Percentiles rank a stretch among this genome's conserved stretches.
These are phyloP conservation scores for Fomitopsis schrenkii DNA, from an alignment of 1,284 basidiomycete genomes.

Conservation along the genomic window DNA sequence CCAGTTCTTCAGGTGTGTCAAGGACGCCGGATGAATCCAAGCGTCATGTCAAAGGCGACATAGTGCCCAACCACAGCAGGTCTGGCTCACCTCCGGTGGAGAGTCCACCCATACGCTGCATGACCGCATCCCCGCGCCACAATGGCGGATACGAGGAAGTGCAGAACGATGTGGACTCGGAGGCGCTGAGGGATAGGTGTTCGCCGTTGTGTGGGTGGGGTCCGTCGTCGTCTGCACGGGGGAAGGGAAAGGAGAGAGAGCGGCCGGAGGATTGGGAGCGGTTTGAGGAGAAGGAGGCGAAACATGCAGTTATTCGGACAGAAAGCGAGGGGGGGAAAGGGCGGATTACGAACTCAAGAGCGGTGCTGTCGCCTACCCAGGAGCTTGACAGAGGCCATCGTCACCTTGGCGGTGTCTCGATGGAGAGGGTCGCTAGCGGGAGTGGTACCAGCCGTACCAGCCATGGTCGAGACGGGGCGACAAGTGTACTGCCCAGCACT, in stretches of 20 bases:
- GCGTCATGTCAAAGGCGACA: slow-evolving; percentile 3
- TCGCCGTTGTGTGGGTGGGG: slow-evolving; percentile 26
- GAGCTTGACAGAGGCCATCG: slow-evolving; percentile 18
- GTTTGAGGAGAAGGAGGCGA: slow-evolving; percentile 12
- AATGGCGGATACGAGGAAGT: slow-evolving; percentile 14
- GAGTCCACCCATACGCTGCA: slow-evolving; percentile 14
- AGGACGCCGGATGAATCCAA: slow-evolving; percentile 6
- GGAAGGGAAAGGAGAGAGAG: slow-evolving; percentile 26
- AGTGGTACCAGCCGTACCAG: slow-evolving; percentile 23
- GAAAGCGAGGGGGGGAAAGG: slow-evolving; percentile 16
- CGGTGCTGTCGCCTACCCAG: slow-evolving; percentile 28
- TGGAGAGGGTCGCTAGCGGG: slow-evolving; percentile 26
- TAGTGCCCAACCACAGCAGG: slow-evolving; percentile 11
- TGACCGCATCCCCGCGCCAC: slow-evolving; percentile 19
- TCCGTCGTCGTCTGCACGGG: slow-evolving; percentile 16
- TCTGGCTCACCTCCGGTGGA: slow-evolving; percentile 15
- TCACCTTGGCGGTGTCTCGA: slow-evolving; percentile 15
- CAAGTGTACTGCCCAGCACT: slow-evolving; percentile 1
- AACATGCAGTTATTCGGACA: slow-evolving; percentile 6
- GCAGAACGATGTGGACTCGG: slow-evolving; percentile 16
- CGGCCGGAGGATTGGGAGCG: slow-evolving; percentile 3
- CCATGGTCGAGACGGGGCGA: slow-evolving; percentile 20
- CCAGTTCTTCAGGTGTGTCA: slow-evolving; percentile 21
- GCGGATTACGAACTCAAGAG: slow-evolving; percentile 23
- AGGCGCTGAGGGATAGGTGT: slow-evolving; percentile 25